Conservation (phyloP, 2,329 filamentous ascomycete genomes). For the Mariannaea sp. region DNA sequence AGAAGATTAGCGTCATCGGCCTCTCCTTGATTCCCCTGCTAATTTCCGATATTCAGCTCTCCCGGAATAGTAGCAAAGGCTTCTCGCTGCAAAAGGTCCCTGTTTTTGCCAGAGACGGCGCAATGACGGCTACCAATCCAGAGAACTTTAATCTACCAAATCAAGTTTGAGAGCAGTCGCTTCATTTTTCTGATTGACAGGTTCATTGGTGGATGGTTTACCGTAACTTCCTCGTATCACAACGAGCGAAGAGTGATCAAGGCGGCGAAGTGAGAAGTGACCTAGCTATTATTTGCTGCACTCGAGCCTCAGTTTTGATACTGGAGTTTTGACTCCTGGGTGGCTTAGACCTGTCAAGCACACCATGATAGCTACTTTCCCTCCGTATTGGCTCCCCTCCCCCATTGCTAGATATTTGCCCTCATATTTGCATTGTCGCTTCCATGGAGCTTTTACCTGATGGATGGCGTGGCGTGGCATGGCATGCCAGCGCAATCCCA, state of each 20-base stretch:
- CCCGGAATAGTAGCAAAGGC: constrained; percentile 14
- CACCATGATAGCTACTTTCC: too few relatives aligned
- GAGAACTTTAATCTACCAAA: not conserved
- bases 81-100: constrained; percentile 7
- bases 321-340: too few relatives aligned
- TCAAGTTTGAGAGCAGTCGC: not conserved
- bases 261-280: not conserved
- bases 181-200: constrained; percentile 6
- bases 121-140: not conserved
- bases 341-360: too few relatives aligned
- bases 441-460: too few relatives aligned
- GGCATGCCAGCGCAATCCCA: not conserved
- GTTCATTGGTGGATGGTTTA: not conserved
- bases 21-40: constrained; percentile 36
- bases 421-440: too few relatives aligned
- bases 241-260: not conserved
- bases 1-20: constrained; percentile 26
- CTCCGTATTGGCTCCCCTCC: too few relatives aligned
- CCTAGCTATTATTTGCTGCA: too few relatives aligned
- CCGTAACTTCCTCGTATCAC: not conserved
- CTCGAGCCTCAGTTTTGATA: too few relatives aligned
- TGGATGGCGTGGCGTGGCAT: too few relatives aligned
- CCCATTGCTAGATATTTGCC: too few relatives aligned
- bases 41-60: constrained; percentile 34
- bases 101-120: not conserved